phyloP scores from a whole-genome alignment of 1,139 yeast genomes.

The Candida sanyaensis region DNA sequence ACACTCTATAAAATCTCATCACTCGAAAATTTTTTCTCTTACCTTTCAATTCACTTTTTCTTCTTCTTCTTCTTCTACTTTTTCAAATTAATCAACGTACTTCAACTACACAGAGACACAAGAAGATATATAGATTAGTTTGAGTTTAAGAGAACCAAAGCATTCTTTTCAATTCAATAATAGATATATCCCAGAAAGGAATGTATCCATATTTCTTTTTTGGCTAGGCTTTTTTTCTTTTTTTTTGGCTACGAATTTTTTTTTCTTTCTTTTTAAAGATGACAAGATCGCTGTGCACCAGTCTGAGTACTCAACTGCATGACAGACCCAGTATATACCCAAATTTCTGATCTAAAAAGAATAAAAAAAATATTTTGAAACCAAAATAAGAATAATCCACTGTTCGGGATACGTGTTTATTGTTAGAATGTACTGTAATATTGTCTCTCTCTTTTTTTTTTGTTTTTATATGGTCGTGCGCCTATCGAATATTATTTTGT shows the following conservation, averaged over 20 bases:
- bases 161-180: background rate
- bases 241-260: background rate
- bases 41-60: background rate
- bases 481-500: too few relatives aligned
- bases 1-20: background rate
- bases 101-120: background rate
- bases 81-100: background rate
- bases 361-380: background rate
- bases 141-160: background rate
- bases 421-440: too few relatives aligned
- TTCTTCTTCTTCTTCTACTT: background rate
- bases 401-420: too few relatives aligned
- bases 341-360: constrained; percentile 33
- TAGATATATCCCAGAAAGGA: background rate
- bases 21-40: background rate
- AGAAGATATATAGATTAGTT: background rate
- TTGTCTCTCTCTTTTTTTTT: too few relatives aligned
- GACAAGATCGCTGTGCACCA: constrained; percentile 51
- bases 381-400: too few relatives aligned
- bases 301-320: constrained; percentile 45
- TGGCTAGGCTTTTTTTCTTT: background rate
- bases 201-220: background rate
- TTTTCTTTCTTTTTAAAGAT: constrained; percentile 20
- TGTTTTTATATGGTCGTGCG: too few relatives aligned
- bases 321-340: constrained; percentile 51